Conservation (phyloP, 148 eudicot genomes). For the Tetragonia tetragonoides region DNA sequence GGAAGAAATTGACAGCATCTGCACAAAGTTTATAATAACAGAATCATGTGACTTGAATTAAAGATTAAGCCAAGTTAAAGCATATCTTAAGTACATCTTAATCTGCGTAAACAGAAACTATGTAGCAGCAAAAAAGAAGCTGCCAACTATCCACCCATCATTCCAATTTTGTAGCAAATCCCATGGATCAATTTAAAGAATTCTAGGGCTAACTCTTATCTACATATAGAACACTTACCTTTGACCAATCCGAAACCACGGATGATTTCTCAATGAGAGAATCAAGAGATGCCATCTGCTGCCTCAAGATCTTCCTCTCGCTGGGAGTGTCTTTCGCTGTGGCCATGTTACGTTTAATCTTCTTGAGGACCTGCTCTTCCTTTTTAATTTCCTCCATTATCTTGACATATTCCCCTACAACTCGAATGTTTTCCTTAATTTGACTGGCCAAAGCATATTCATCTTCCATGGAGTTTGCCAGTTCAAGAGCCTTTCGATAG, state of each 20-base stretch:
- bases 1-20: background rate
- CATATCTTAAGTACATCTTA: background rate
- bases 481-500: constrained; percentile 67
- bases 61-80: background rate
- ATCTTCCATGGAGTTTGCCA: constrained; percentile 86
- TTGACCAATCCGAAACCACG: constrained; percentile 55
- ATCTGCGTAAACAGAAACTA: background rate
- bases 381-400: constrained; percentile 57
- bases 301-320: constrained; percentile 62
- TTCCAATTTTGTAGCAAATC: background rate
- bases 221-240: constrained; percentile 38
- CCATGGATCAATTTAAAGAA: background rate
- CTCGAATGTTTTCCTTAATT: constrained; percentile 55
- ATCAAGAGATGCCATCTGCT: constrained; percentile 66
- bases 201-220: background rate
- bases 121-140: background rate
- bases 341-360: constrained; percentile 49
- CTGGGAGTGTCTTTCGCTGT: constrained; percentile 55
- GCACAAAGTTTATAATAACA: background rate
- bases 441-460: constrained; percentile 71
- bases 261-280: constrained; percentile 71
- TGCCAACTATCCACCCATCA: background rate
- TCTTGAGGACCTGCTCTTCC: constrained; percentile 78
- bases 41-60: background rate
- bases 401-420: constrained; percentile 50